Evolutionary conservation across 192 early-diverging fungal species (phyloP).

Genomic region (Backusella westeae): DNA sequence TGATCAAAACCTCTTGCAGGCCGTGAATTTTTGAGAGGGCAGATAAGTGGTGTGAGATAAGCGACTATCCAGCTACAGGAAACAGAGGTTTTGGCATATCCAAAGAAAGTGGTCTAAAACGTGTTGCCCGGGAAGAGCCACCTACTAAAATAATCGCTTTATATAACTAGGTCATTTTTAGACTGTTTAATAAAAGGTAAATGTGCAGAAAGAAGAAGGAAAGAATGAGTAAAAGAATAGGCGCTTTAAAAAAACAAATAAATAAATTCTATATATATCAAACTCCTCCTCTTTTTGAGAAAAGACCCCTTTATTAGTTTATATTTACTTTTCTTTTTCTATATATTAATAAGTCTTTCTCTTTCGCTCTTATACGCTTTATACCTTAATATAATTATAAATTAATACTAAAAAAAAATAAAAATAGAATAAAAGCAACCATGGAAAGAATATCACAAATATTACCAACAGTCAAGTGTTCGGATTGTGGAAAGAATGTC

Average conservation of each 20-base stretch:
- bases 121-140: constrained; percentile 93
- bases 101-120: constrained; percentile 96
- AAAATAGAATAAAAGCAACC: background rate
- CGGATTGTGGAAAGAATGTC: constrained; percentile 54
- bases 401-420: background rate
- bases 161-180: constrained; percentile 9
- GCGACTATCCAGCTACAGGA: constrained; percentile 92
- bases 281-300: background rate
- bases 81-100: constrained; percentile 96
- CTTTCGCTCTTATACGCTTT: background rate
- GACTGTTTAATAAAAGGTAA: background rate
- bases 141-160: constrained; percentile 98
- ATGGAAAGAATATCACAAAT: constrained; percentile 50
- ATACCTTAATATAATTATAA: background rate
- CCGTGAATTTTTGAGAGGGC: constrained; percentile 86
- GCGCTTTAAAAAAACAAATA: constrained; percentile 12
- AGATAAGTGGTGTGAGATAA: constrained; percentile 95
- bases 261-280: background rate
- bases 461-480: constrained; percentile 54
- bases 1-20: constrained; percentile 89
- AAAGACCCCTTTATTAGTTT: background rate
- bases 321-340: background rate
- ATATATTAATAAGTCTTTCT: background rate
- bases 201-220: background rate
- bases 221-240: background rate